Base-by-base conservation (phyloP, 768 basidiomycete genomes). In the Tylopilus subfusipes region DNA sequence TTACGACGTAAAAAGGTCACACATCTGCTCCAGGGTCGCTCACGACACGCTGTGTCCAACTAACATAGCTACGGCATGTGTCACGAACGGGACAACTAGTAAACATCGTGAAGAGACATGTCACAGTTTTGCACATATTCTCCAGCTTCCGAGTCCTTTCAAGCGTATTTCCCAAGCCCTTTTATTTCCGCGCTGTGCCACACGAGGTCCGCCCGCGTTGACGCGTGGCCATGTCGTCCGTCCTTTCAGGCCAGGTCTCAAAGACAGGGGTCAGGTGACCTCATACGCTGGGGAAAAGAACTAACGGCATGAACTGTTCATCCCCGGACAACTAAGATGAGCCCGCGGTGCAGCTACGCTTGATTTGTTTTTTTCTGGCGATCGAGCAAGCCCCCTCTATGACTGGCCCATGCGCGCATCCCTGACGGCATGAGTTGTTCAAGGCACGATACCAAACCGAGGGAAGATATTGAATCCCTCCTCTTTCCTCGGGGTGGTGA, bases 201-300 rank as follows among this genome's bases (percentile, higher is more conserved):
- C 55, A 47, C 43, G 48, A 55, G 57, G 54, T 60, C 58, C 62
- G 62, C 14, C 62, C 52, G 54, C 25, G 34, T 43, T 38, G 47
- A 50, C 44, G 44, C 22, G 10, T 16, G n/a, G 19, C n/a, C 25
- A 54, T 59, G 61, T 33, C 18, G 5, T 27, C n/a, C n/a, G n/a
- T n/a, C n/a, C n/a, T n/a, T 22, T 8, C 29, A 51, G 18, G 29
- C n/a, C 38, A n/a, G 38, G 38, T 2, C 9, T 30, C 46, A 27
- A 24, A 46, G 36, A 29, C 33, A 49, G 44, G 25, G 42, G 48
- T 42, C 27, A 29, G 4, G 43, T 59, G 50, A 59, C 47, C 6
- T 33, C 38, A 19, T 9, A 25, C 19, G 5, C 8, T 18, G 30
- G 29, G 40, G 36, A 45, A 27, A 36, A 36, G 34, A 27, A 2